These are phyloP conservation scores for Agrocybe pediades DNA, from an alignment of 768 basidiomycete species.

Conservation along the genomic window DNA sequence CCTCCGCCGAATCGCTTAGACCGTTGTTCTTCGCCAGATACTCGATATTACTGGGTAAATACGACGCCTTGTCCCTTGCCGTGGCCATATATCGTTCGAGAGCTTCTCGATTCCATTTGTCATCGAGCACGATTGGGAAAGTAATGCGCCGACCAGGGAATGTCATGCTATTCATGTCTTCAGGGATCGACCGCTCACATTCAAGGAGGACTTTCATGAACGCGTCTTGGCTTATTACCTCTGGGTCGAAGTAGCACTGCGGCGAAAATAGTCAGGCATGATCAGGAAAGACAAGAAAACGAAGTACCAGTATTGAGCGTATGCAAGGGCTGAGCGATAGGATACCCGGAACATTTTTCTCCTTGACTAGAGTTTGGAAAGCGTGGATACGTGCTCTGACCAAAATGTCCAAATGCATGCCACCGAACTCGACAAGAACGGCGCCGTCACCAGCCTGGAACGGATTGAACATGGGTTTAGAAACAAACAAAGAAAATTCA, in stretches of 20 bases:
- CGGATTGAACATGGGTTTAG: background rate
- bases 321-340: constrained; percentile 52
- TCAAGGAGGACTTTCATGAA: constrained; percentile 44
- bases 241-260: constrained; percentile 55
- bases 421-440: constrained; percentile 65
- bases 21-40: constrained; percentile 69
- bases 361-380: constrained; percentile 43
- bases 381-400: constrained; percentile 61
- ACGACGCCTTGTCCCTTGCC: constrained; percentile 57
- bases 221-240: constrained; percentile 38
- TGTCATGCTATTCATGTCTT: constrained; percentile 36
- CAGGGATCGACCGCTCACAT: constrained; percentile 39
- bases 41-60: constrained; percentile 69
- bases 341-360: constrained; percentile 34
- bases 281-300: background rate
- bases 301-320: constrained; percentile 56
- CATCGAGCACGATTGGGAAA: constrained; percentile 66
- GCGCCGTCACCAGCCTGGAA: constrained; percentile 62
- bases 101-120: constrained; percentile 57
- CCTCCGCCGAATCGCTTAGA: constrained; percentile 43
- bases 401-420: constrained; percentile 51
- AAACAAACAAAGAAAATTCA: background rate
- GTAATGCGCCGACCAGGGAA: constrained; percentile 56
- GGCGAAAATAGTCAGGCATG: background rate
- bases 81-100: constrained; percentile 58